Base-by-base conservation (phyloP, 306 rosid species). In the Gastrolobium villosum region DNA sequence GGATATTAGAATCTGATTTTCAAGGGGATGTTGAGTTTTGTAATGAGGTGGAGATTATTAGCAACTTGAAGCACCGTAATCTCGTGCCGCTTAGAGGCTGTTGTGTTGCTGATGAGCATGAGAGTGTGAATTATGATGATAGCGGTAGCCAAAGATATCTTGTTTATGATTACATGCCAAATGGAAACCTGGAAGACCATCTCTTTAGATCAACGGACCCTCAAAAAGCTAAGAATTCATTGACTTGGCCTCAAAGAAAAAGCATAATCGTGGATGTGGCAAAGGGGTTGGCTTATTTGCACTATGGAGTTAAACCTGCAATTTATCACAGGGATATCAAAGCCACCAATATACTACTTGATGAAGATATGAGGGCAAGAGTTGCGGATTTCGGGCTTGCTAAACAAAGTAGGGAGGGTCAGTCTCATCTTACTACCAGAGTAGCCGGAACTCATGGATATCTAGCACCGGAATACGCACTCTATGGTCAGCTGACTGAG, bases 361-460 rank as follows among this genome's bases (percentile, higher is more conserved):
- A 90, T 84, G 91, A 54, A 0, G 99, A 93, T 70, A 88, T 93
- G 96, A 87, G 90, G 49, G 99, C 98, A 1, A 89, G 97, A 80
- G 98, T 95, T 53, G 99, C 98, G 0, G 99, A 93, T 88, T 95
- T 95, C 28, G 99, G 99, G 53, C 99, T 95, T 32, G 99, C 93
- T 0, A 95, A 87, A 61, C 99, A 95, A 76, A 91, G 87, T 77
- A 79, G 86, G 87, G 98, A 95, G 75, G 99, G 99, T 13, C 97
- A 93, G 84, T 95, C 99, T 79, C 98, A 95, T 91, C 94, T 95
- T 65, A 91, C 99, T 14, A 95, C 99, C 7, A 86, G 99, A 81
- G 99, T 95, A 57, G 99, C 99, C 6, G 99, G 99, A 55, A 93
- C 99, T 72, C 99, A 95, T 10, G 99, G 99, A 26, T 96, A 96